Conservation (phyloP, 2,329 filamentous ascomycete genomes). For the Phialophora tarda region DNA sequence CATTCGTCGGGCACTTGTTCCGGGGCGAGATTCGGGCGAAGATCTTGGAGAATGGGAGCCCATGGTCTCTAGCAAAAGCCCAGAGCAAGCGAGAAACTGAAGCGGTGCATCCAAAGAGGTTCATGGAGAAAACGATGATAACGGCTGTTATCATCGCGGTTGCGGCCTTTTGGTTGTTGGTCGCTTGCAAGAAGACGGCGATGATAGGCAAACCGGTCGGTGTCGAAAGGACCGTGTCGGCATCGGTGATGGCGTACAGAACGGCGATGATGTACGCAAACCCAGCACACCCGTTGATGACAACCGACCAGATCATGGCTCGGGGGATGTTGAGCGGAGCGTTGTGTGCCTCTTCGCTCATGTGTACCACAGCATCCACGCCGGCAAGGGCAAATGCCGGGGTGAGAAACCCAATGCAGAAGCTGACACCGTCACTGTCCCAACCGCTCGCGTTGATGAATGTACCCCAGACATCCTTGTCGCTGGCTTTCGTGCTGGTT, state of each 20-base stretch:
- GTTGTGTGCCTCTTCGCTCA: slow-evolving; percentile 57
- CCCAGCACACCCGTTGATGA: slow-evolving; percentile 57
- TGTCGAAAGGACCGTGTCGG: slow-evolving; percentile 48
- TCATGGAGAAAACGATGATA: slow-evolving; percentile 42
- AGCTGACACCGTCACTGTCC: slow-evolving; percentile 52
- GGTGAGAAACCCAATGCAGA: slow-evolving; percentile 50
- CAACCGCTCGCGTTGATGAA: slow-evolving; percentile 56
- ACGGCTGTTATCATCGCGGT: slow-evolving; percentile 51
- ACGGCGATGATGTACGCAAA: slow-evolving; percentile 55
- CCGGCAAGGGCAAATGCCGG: slow-evolving; percentile 43
- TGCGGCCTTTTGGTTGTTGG: slow-evolving; percentile 50
- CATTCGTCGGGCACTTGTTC: slow-evolving; percentile 33
- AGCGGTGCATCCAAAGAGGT: slow-evolving; percentile 40
- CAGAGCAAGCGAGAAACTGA: slow-evolving; percentile 47
- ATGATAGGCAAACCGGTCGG: slow-evolving; percentile 57
- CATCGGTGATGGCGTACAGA: slow-evolving; percentile 52
- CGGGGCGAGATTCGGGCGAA: slow-evolving; percentile 30
- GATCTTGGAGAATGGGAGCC: slow-evolving; percentile 43
- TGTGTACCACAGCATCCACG: slow-evolving; percentile 34
- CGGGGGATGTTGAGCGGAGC: slow-evolving; percentile 56
- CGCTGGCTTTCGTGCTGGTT: slow-evolving; percentile 43
- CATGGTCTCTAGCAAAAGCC: slow-evolving; percentile 54
- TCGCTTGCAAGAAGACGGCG: slow-evolving; percentile 57
- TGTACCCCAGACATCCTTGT: slow-evolving; percentile 51
- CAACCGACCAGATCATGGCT: slow-evolving; percentile 55